These are phyloP conservation scores for Aschersonia sp. DNA, from an alignment of 2,329 filamentous ascomycete species.

Conservation along the genomic window DNA sequence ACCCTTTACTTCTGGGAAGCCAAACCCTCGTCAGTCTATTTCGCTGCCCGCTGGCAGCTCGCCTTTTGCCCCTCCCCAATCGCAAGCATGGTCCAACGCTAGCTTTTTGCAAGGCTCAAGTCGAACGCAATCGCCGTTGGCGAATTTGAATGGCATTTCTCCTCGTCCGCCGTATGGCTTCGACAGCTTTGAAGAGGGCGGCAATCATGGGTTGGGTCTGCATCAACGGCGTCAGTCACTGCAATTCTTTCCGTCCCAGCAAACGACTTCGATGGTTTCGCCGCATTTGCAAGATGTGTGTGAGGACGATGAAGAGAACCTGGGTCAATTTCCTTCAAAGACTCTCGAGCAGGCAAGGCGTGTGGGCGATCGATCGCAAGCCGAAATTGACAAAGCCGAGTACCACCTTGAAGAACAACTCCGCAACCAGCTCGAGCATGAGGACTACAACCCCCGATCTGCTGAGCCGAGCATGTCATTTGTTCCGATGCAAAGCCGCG, in stretches of 20 bases:
- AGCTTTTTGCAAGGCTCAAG: slow-evolving; percentile 36
- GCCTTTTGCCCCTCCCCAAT: slow-evolving; percentile 53
- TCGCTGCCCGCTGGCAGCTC: slow-evolving; percentile 49
- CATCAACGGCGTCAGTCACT: slow-evolving; percentile 46
- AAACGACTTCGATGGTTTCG: slow-evolving; percentile 39
- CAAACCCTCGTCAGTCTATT: slow-evolving; percentile 59
- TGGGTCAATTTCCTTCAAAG: slow-evolving; percentile 35
- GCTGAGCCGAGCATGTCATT: slow-evolving; percentile 11
- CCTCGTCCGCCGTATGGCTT: slow-evolving; percentile 49
- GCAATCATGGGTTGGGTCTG: slow-evolving; percentile 25
- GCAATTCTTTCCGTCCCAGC: slow-evolving; percentile 37
- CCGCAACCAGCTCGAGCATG: slow-evolving; percentile 64
- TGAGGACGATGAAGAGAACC: slow-evolving; percentile 55
- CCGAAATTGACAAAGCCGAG: slow-evolving; percentile 73
- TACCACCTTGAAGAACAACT: slow-evolving; percentile 74
- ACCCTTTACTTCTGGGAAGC: slow-evolving; percentile 48
- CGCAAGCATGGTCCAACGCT: slow-evolving; percentile 44
- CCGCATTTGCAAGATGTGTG: slow-evolving; percentile 56
- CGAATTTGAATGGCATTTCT: slow-evolving; percentile 40
- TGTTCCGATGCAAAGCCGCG: slow-evolving; percentile 21
- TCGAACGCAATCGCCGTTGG: slow-evolving; percentile 48
- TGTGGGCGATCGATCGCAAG: slow-evolving; percentile 60
- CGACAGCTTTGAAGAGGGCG: slow-evolving; percentile 29
- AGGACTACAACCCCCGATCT: slow-evolving; percentile 55
- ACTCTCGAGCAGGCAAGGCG: slow-evolving; percentile 34